Evolutionary conservation across 345 rosid species (phyloP), one percentile per base, ranked within the genome.

Genomic region (Eutrema japonicum): DNA sequence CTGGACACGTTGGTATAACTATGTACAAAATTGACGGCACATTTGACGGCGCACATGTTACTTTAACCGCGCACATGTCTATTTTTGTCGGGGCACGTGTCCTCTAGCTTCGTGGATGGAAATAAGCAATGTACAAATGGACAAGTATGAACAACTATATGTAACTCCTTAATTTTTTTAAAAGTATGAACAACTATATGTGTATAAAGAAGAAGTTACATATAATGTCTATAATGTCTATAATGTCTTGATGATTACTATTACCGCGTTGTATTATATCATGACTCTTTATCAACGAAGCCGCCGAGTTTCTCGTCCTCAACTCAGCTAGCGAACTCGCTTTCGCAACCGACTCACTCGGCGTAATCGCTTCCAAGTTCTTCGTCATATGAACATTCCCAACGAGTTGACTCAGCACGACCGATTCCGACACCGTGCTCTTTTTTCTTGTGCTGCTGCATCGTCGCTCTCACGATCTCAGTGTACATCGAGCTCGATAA

Each of bases 401-500:
- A 0, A 82, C 91, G 67, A 95, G 93, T 71, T 88, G 88, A 76
- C 84, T 87, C 86, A 95, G 29, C 12, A 89, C 82, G 1, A 47
- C 84, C 0, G 89, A 74, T 75, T 95, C 99, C 0, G 85, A 55
- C 1, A 83, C 76, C 14, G 76, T 52, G 74, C 66, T 66, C 86
- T n/a, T 76, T 87, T 71, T 80, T 83, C 85, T 83, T 87, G 40
- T 78, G 88, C 58, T 77, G 90, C 43, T 79, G 88, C 88, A 86
- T 83, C 22, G 93, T 68, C 6, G 78, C 88, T 61, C 96, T 81
- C 18, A 81, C 99, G 13, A 95, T 84, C 72, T 85, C 92, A 0
- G 87, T 91, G 62, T 87, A 71, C 96, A 95, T 87, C 32, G 86
- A n/a, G n/a, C n/a, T n/a, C n/a, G n/a, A n/a, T n/a, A n/a, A n/a